Conservation (phyloP, 192 early-diverging fungal species). For the Coemansia umbellata region DNA sequence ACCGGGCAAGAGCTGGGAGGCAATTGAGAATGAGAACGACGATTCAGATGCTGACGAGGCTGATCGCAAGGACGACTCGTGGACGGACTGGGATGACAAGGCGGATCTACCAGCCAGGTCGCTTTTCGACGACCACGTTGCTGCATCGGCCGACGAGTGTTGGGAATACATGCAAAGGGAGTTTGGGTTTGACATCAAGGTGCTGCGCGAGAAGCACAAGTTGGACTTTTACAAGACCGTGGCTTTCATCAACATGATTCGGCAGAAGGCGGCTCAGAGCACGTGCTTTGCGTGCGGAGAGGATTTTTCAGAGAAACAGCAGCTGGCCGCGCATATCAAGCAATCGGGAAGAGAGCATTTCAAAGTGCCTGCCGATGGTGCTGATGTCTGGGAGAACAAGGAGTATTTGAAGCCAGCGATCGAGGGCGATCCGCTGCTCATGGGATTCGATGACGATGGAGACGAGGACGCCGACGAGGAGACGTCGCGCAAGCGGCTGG, state of each 20-base stretch:
- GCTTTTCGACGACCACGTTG: slow-evolving; percentile 71
- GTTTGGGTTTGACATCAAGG: slow-evolving; percentile 75
- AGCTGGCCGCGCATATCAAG: slow-evolving; percentile 64
- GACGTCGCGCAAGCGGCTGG: slow-evolving; percentile 18
- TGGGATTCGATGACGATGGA: slow-evolving; percentile 62
- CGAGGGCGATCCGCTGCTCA: slow-evolving; percentile 83
- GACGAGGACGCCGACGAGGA: slow-evolving; percentile 47
- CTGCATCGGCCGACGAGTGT: slow-evolving; percentile 57
- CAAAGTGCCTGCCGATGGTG: slow-evolving; percentile 46
- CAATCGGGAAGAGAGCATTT: slow-evolving; percentile 52
- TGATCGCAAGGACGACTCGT: slow-evolving; percentile 50
- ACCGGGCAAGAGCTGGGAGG: slow-evolving; percentile 90
- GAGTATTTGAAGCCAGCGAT: slow-evolving; percentile 74
- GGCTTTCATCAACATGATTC: slow-evolving; percentile 81
- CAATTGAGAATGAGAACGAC: slow-evolving; percentile 73
- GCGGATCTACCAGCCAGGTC: slow-evolving; percentile 64
- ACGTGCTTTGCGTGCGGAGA: slow-evolving; percentile 69
- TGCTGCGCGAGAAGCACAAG: slow-evolving; percentile 47
- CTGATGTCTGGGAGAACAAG: slow-evolving; percentile 70
- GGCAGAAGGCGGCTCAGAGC: slow-evolving; percentile 58
- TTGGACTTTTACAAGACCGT: slow-evolving; percentile 86
- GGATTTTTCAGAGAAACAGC: slow-evolving; percentile 41
- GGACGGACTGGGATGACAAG: slow-evolving; percentile 81
- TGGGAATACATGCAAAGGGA: slow-evolving; percentile 68
- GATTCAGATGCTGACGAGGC: slow-evolving; percentile 61